Base-by-base conservation (phyloP, 257 asterid genomes). In the Solanum arcanum region DNA sequence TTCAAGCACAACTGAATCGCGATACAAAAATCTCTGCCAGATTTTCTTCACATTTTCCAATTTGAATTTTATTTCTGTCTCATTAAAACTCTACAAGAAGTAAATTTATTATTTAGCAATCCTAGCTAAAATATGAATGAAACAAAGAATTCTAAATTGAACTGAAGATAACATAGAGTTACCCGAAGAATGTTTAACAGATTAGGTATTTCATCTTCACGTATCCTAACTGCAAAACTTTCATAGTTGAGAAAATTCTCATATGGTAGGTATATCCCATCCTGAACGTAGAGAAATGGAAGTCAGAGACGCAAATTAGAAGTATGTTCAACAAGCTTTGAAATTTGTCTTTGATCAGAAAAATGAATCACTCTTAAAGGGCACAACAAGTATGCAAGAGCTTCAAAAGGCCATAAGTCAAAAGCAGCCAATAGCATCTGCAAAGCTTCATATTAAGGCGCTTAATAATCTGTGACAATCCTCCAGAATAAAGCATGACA, bases 1-100 rank as follows among this genome's bases (percentile, higher is more conserved):
- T 93, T 97, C 99, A 69, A 95, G 98, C 87, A 96, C 68, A 85
- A 97, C 66, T 60, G 99, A 92, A 93, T 95, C 96, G 2, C 94
- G 95, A 86, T 97, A 97, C 91, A 95, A 66, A 92, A 95, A 97
- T 90, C 99, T 93, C 88, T 92, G 99, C 99, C 99, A 96, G 72
- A 96, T 92, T 88, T 91, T 96, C 90, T 87, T 96, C 88, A 97
- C 95, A 83, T 96, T 96, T 56, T 92, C 92, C 93, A 95, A 59
- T 88, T 93, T 97, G 88, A 90, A 76, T 87, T 97, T 95, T 73
- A 95, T 91, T 88, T 96, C 99, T n/a, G 95, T 94, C 92, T 93
- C 98, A 59, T 93, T 93, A 87, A 95, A 89, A 74, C 92, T 88
- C 99, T 97, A 75, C 80, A 87, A 21, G 73, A 92, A 88, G 35